These are phyloP conservation scores for Clathrospora elynae DNA, from an alignment of 2,329 filamentous ascomycete species.

Conservation along the genomic window DNA sequence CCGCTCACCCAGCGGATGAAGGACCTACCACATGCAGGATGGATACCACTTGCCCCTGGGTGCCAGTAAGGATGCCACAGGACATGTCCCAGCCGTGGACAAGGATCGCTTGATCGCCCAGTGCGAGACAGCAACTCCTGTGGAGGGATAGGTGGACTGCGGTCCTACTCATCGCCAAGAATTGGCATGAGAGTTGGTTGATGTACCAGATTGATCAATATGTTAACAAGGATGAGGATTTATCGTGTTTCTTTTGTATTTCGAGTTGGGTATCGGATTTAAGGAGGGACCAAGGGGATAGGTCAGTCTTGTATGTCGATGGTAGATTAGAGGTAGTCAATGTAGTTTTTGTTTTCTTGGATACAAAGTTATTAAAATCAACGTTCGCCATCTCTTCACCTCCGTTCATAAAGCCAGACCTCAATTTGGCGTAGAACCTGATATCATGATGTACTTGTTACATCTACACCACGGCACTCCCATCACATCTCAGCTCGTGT, in stretches of 20 bases:
- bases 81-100: conserved; percentile 36
- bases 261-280: neutral
- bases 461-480: no score
- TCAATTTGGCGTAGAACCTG: no score
- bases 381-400: no score
- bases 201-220: conserved; percentile 30
- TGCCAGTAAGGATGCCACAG: conserved; percentile 23
- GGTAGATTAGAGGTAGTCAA: conserved; percentile 7
- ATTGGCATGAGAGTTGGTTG: conserved; percentile 34
- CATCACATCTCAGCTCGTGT: no score
- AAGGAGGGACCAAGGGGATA: conserved; percentile 10
- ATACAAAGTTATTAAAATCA: no score
- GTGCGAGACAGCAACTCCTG: conserved; percentile 26
- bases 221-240: conserved; percentile 19
- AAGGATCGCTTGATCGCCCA: conserved; percentile 25
- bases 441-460: no score
- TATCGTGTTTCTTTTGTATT: conserved; percentile 19
- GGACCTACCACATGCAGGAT: conserved; percentile 31
- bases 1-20: conserved; percentile 32
- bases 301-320: conserved; percentile 15
- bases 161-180: conserved; percentile 34
- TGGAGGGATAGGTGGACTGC: conserved; percentile 24
- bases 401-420: no score
- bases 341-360: conserved; percentile 1
- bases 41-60: conserved; percentile 26